Conservation (phyloP, 257 asterid genomes). For the Solanum arcanum region DNA sequence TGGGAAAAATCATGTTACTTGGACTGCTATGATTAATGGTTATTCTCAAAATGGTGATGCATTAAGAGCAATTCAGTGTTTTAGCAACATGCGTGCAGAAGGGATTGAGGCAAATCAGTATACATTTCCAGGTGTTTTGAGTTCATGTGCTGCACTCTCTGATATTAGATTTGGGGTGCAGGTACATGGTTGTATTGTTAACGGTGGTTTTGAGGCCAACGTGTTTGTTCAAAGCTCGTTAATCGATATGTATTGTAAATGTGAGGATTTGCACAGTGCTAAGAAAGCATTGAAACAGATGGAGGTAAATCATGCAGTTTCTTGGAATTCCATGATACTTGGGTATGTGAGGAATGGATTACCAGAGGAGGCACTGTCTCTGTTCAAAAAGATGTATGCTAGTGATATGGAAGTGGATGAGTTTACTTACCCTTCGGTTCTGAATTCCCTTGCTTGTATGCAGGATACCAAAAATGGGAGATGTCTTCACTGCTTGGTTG, state of each 20-base stretch:
- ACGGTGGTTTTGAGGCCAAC: conserved; percentile 61
- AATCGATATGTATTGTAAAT: conserved; percentile 73
- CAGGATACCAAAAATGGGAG: conserved; percentile 33
- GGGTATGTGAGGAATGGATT: conserved; percentile 51
- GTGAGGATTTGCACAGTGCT: conserved; percentile 55
- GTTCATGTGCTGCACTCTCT: conserved; percentile 42
- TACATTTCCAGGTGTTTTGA: conserved; percentile 66
- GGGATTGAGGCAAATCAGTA: conserved; percentile 67
- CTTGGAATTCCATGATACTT: conserved; percentile 71
- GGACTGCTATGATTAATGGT: conserved; percentile 85
- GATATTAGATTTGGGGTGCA: conserved; percentile 43
- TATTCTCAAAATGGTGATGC: conserved; percentile 54
- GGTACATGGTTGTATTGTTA: conserved; percentile 53
- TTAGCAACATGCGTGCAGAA: conserved; percentile 45
- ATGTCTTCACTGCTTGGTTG: conserved; percentile 40
- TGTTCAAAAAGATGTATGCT: conserved; percentile 48
- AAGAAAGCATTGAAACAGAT: conserved; percentile 36
- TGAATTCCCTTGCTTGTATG: conserved; percentile 47
- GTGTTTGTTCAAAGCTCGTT: conserved; percentile 68
- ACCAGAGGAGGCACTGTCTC: conserved; percentile 36
- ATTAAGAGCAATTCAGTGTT: conserved; percentile 37
- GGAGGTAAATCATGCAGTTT: conserved; percentile 42
- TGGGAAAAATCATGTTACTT: conserved; percentile 81
- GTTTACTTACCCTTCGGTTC: conserved; percentile 61
- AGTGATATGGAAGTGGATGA: conserved; percentile 50